Evolutionary conservation across 441 rosid genomes (phyloP).

Genomic region (Erodium moschatum): DNA sequence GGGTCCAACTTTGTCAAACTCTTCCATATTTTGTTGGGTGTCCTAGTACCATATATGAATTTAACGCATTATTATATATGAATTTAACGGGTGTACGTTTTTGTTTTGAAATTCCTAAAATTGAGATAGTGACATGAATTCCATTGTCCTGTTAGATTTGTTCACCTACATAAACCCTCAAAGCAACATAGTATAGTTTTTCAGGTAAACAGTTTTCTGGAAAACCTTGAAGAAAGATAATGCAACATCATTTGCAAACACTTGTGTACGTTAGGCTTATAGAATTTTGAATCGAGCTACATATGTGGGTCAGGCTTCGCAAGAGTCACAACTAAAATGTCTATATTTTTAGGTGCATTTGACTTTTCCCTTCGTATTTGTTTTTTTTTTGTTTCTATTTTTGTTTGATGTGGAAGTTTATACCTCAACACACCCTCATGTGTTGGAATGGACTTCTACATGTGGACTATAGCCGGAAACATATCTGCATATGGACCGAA

Average conservation of each 20-base stretch:
- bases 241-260: neutral
- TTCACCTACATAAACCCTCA: neutral
- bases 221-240: neutral
- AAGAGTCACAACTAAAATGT: too few species aligned
- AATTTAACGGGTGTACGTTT: neutral
- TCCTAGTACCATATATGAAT: neutral
- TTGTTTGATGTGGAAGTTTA: too few species aligned
- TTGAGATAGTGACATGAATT: neutral
- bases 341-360: too few species aligned
- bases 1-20: constrained; percentile 7
- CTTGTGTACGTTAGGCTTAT: neutral
- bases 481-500: too few species aligned
- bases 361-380: too few species aligned
- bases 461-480: too few species aligned
- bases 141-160: neutral
- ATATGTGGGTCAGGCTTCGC: too few species aligned
- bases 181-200: neutral
- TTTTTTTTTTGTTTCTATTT: too few species aligned
- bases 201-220: neutral
- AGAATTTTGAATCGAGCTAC: too few species aligned
- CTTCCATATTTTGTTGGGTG: neutral
- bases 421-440: too few species aligned
- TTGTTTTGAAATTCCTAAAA: neutral
- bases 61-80: neutral
- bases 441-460: neutral